Evolutionary conservation across 495 filamentous ascomycete species (phyloP).

Genomic region (Bathelium albidoporum): DNA sequence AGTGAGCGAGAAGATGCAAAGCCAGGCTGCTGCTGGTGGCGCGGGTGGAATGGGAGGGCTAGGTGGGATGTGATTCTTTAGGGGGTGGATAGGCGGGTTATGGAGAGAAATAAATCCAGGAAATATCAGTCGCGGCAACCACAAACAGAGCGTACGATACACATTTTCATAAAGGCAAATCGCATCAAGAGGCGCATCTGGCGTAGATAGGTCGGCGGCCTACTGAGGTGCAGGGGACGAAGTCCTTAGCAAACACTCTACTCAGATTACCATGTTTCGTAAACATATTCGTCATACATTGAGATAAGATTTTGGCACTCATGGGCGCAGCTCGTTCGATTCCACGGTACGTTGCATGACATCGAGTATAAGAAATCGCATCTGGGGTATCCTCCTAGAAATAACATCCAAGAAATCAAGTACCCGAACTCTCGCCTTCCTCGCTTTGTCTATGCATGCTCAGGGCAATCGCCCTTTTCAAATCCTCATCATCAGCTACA

Average conservation of each 20-base stretch:
- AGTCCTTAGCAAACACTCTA: too few relatives aligned
- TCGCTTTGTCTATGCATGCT: constrained; percentile 8
- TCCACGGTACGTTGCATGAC: too few relatives aligned
- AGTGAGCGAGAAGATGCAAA: constrained; percentile 74
- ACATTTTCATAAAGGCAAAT: too few relatives aligned
- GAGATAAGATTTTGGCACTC: too few relatives aligned
- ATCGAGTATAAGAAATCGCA: not conserved
- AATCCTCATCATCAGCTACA: constrained; percentile 11
- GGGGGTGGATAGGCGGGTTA: not conserved
- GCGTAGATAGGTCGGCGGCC: too few relatives aligned
- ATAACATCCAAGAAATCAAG: not conserved
- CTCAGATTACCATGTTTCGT: too few relatives aligned
- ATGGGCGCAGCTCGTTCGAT: too few relatives aligned
- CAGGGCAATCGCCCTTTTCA: constrained; percentile 10
- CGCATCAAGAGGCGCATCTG: not conserved
- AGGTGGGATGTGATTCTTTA: not conserved
- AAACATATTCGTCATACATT: too few relatives aligned
- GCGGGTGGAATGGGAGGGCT: constrained; percentile 28
- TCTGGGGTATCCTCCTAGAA: not conserved
- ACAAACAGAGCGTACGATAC: too few relatives aligned
- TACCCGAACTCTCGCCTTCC: not conserved
- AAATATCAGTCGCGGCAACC: not conserved
- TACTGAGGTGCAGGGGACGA: too few relatives aligned
- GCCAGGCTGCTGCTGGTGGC: constrained; percentile 43
- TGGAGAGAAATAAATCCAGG: not conserved